Base-by-base conservation (phyloP, 192 early-diverging fungal species). In the Podila verticillata region DNA sequence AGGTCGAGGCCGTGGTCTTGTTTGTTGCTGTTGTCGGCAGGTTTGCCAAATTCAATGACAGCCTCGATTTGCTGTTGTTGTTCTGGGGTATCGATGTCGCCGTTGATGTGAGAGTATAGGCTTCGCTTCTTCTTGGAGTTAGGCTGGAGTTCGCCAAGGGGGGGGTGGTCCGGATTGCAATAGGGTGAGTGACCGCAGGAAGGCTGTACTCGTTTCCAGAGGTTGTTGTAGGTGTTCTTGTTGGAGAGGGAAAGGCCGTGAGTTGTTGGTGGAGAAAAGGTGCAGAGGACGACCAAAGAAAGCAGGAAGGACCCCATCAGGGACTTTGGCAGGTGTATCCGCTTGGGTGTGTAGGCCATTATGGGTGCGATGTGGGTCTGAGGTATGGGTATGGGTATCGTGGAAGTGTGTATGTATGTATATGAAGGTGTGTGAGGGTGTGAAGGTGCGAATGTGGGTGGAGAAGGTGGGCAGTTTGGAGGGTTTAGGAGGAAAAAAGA, bases 41-140 rank as follows among this genome's bases (percentile, higher is more conserved):
- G 13, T 44, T 44, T 44, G 39, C 17, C 17, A 44, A 44, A 44
- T 44, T 44, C 39, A 4, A 44, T 44, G 7, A 44, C 17, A 44
- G 17, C n/a, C n/a, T n/a, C 39, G 39, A 44, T 17, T 5, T 57
- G 57, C 28, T 57, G 57, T 26, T 57, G 48, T 30, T 60, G 29
- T 60, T 59, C 39, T 19, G 19, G 34, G 57, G 58, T 44, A 44
- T 44, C 39, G 39, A 51, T 17, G 58, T 72, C 66, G 15, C 44
- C 60, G 54, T 72, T 63, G 26, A 72, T 39, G 49, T 71, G 69
- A 29, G 77, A 63, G n/a, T 56, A 80, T 1, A 80, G 61, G 61
- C 70, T 72, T 24, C 75, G 64, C 58, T 61, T 67, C 63, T 61
- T 67, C 12, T 26, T 30, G 12, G 63, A 31, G 20, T 30, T 29